Base-by-base conservation (phyloP, 805 yeast genomes). In the Nakazawaea molendinolei region DNA sequence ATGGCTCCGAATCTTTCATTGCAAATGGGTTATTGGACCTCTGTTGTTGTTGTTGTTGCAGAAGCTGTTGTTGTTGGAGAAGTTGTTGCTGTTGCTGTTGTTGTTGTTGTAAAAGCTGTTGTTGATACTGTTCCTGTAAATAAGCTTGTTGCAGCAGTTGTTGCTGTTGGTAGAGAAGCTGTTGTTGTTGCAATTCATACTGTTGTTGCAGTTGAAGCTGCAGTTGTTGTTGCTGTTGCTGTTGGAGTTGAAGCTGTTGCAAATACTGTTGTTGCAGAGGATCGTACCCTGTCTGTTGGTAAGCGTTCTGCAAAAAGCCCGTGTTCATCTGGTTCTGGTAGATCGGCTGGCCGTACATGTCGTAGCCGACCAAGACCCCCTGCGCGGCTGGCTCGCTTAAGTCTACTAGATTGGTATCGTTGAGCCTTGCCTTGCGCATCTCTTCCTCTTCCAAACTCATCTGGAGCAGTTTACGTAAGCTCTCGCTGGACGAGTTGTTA, bases 1-100 rank as follows among this genome's bases (percentile, higher is more conserved):
- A 49, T 17, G 48, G 48, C 23, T 42, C 26, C 10, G 18, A 25
- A 16, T 19, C 16, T 5, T 27, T 46, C 35, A 71, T 47, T 1
- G 90, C 85, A 55, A 84, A 84, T 35, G 95, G 95, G 56, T 83
- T 84, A 56, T 83, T 82, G 15, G 84, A 67, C 34, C 55, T 66
- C 39, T 61, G 63, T 45, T 58, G 48, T 26, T 61, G 57, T 40
- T 58, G 61, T 38, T 59, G 61, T 35, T 57, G 64, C 37, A 45
- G 60, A 25, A 49, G 56, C 9, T 40, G 35, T 24, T 40, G 44
- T 33, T 37, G 45, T 32, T 42, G 46, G 20, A 28, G 40, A 25
- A 30, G 25, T 21, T 33, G 26, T 19, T 43, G 39, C 28, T 45
- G 51, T 23, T 37, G 55, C 16, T 47, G 54, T 32, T 49, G 49